These are phyloP conservation scores for Meredithiella fracta DNA, from an alignment of 2,329 filamentous ascomycete species.

Conservation along the genomic window DNA sequence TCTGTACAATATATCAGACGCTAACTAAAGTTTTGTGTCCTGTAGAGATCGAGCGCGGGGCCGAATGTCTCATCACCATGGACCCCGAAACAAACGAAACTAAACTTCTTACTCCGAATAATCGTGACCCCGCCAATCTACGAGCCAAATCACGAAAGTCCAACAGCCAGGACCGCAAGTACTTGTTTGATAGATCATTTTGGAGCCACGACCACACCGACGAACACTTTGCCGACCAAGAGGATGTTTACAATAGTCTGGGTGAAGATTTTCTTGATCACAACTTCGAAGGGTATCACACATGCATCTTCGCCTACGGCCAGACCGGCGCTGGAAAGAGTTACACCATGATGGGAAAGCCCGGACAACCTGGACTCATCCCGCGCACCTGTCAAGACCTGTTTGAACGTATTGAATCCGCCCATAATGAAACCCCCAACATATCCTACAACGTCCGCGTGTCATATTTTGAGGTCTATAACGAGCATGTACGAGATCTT, in stretches of 20 bases:
- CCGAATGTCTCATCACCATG: conserved; percentile 82
- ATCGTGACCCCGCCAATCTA: conserved; percentile 34
- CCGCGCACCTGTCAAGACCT: conserved; percentile 90
- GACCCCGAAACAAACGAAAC: conserved; percentile 74
- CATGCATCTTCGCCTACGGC: conserved; percentile 96
- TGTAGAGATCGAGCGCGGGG: conserved; percentile 62
- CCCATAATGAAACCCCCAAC: conserved; percentile 64
- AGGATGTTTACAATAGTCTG: conserved; percentile 83
- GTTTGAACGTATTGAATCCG: conserved; percentile 76
- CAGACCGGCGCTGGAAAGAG: conserved; percentile 96
- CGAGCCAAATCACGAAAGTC: conserved; percentile 49
- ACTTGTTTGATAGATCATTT: conserved; percentile 95
- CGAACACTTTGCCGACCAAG: conserved; percentile 76
- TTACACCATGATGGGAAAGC: conserved; percentile 92
- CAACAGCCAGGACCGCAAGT: conserved; percentile 70
- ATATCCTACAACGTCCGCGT: conserved; percentile 95
- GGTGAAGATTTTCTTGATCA: conserved; percentile 96
- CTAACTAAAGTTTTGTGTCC: no score
- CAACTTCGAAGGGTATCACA: conserved; percentile 98
- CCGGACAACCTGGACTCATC: conserved; percentile 77
- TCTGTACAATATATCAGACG: not conserved
- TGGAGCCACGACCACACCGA: conserved; percentile 79
- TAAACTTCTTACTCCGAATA: conserved; percentile 54
- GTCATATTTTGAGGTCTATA: conserved; percentile 98
- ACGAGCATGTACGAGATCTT: conserved; percentile 92